Base-by-base conservation (phyloP, 208 protist genomes). In the Crithidia bombi region DNA sequence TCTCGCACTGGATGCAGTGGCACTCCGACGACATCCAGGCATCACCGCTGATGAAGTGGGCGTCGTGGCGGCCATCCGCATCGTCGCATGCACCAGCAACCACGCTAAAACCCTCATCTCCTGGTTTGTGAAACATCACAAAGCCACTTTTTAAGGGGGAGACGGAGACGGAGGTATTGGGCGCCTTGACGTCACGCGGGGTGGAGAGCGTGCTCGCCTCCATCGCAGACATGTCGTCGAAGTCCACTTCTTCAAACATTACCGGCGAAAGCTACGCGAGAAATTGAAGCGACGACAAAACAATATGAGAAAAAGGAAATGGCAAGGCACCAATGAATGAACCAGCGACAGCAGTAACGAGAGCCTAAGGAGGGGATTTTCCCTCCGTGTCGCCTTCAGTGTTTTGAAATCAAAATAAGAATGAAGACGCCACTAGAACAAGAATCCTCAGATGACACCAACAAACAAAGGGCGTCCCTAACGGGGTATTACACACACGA, bases 1-100 rank as follows among this genome's bases (percentile, higher is more conserved):
- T 77, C 52, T 96, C 88, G 57, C 91, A 96, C 11, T 81, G 82
- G 11, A 82, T 69, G 68, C 91, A 96, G 68, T 86, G 88, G 57
- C 91, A 96, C 38, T 85, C 68, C 51, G 49, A 55, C 7, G 74
- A 78, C 35, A 92, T 41, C 89, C 91, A 96, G 17, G 83, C 82
- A 70, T 96, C 91, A 2, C 91, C 91, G 70, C 78, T 96, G 4
- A 94, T 51, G 65, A 82, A 76, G 21, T 81, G 70, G 15, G 82
- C 26, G 62, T 91, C 79, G 47, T 86, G 68, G 11, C 58, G 35
- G 11, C 75, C 52, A 23, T 79, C 56, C 4, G 36, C 49, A 57
- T 90, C 88, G 36, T 82, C 73, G n/a, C 55, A 58, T 5, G 78
- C 65, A n/a, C 88, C 87, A 19, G 86, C 87, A 14, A 94, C 85